Evolutionary conservation across 257 asterid species (phyloP).

Genomic region (Osmanthus fragrans): DNA sequence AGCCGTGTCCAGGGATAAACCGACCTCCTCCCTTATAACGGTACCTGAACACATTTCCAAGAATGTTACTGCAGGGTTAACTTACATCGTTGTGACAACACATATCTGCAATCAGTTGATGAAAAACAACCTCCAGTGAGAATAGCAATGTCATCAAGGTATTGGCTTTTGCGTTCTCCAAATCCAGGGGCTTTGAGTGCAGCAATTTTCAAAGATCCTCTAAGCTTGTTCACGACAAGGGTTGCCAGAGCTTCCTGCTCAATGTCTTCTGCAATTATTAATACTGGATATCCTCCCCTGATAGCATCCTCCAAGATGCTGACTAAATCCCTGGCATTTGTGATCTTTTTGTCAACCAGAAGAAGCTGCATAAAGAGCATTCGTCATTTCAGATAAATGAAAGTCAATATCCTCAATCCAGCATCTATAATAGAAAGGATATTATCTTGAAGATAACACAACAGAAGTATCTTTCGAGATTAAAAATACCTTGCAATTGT

Average conservation of each 20-base stretch:
- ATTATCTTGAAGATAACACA: background rate
- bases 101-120: no score
- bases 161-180: slow-evolving; percentile 43
- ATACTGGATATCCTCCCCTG: slow-evolving; percentile 35
- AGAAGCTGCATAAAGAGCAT: slow-evolving; percentile 29
- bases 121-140: slow-evolving; percentile 34
- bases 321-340: slow-evolving; percentile 39
- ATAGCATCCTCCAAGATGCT: slow-evolving; percentile 39
- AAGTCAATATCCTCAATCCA: background rate
- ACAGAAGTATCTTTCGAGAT: background rate
- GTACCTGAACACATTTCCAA: slow-evolving; percentile 23
- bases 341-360: slow-evolving; percentile 40
- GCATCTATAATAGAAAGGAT: background rate
- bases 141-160: slow-evolving; percentile 40
- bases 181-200: slow-evolving; percentile 47
- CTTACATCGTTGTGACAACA: background rate
- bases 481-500: slow-evolving; percentile 37
- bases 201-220: slow-evolving; percentile 40
- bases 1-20: slow-evolving; percentile 34
- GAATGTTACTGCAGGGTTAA: background rate
- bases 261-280: slow-evolving; percentile 45
- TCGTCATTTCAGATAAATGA: background rate
- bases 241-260: slow-evolving; percentile 51
- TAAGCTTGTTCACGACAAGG: slow-evolving; percentile 41
- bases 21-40: slow-evolving; percentile 38